Base-by-base conservation (phyloP, 1,284 basidiomycete genomes). In the Puccinia brachypodii region DNA sequence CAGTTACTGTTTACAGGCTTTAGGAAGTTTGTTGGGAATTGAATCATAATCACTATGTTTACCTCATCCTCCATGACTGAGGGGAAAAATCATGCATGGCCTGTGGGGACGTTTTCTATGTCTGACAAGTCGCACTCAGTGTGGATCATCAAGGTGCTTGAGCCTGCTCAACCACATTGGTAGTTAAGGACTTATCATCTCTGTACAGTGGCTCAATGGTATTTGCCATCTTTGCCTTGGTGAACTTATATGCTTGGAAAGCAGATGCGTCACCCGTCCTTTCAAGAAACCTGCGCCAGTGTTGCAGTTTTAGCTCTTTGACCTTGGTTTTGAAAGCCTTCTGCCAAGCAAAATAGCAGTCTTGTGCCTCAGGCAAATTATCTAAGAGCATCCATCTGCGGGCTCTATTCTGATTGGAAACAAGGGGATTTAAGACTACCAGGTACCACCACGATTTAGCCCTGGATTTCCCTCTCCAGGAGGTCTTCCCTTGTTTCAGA, bases 21-120 rank as follows among this genome's bases (percentile, higher is more conserved):
- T 62, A 31, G 66, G 14, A 13, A 69, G 58, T 56, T 78, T 33
- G 8, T 78, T 78, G 9, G 76, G 62, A 3, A 78, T 69, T 25
- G 3, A 3, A 22, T 78, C 47, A 2, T 11, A 4, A 73, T 53
- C 3, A 25, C 47, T 36, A 22, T 33, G 1, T 28, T 40, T 1
- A 56, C 22, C 40, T 78, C 64, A 6, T 64, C 76, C 36, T 8
- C 13, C 1, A 50, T 74, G 44, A 74, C n/a, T 3, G 42, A 31
- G 22, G 76, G 76, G 19, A 78, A 53, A 31, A 28, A 13, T 25
- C 8, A n/a, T 1, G 3, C 9, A 8, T 7, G 50, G 50, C 50
- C 13, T 13, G 50, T 13, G 50, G 13, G 50, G 13, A 25, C 2
- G 3, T 1, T 11, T 8, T 11, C 22, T 19, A 78, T 42, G 25